Evolutionary conservation across 805 yeast genomes (phyloP), one percentile per base, ranked within the genome.

Genomic region (Ogataea polymorpha): DNA sequence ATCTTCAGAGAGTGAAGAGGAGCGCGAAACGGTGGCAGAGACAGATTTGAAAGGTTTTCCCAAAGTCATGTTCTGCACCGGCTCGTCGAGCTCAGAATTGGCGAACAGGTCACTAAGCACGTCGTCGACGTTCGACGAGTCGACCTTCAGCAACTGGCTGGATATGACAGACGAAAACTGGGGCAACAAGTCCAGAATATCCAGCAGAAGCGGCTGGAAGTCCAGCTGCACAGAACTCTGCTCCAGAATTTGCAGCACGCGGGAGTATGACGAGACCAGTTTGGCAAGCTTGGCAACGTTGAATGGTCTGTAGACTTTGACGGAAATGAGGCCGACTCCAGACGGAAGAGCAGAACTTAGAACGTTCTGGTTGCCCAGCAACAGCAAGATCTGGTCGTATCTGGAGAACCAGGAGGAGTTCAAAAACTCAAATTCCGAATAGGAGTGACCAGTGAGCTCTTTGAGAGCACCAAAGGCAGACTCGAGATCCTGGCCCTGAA

Each of bases 241-340:
- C 56, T 86, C 85, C 17, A 86, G 69, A 13, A 84, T 74, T 10
- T 79, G 75, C 37, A 90, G 66, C 9, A 47, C 73, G 71, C 45
- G 70, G 68, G 39, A 35, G 78, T 76, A 7, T 2, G 70, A 46
- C 20, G 91, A 90, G 30, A 85, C 59, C 2, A 66, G 54, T 1
- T 65, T 50, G 36, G 77, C 65, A 21, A 87, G 66, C 12, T 68
- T 59, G n/a, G 67, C 59, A 36, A 80, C 68, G 44, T 72, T 65
- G 68, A 89, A 85, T 3, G 96, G 96, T 55, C 87, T 77, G 67
- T 83, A 84, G 23, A 77, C 75, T 29, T 82, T 77, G 33, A 86
- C 68, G 7, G 77, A 65, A 32, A 85, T 62, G 23, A 84, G 58
- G 30, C 80, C 75, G 14, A 70, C 67, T 2, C 43, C 41, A 5